Conservation (phyloP, 257 asterid genomes). For the Solanum etuberosum region DNA sequence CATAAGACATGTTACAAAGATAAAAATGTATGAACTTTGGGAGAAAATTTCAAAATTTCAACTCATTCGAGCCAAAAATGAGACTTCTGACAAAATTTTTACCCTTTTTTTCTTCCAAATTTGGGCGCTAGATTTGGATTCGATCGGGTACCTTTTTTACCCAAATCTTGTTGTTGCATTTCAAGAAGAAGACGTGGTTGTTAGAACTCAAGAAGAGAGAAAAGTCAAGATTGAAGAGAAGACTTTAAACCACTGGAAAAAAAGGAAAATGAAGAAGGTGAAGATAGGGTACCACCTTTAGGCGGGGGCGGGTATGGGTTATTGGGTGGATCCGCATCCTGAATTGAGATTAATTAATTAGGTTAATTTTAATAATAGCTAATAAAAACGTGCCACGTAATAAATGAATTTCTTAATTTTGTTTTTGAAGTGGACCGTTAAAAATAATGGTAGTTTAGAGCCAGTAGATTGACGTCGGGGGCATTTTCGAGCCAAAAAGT, state of each 20-base stretch:
- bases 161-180: not conserved
- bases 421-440: not conserved
- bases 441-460: not conserved
- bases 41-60: not conserved
- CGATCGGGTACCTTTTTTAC: not conserved
- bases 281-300: not conserved
- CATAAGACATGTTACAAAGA: not conserved
- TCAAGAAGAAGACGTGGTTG: not conserved
- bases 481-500: not conserved
- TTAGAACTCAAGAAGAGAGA: not conserved
- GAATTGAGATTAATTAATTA: too few species aligned
- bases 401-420: not conserved
- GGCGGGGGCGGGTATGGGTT: not conserved
- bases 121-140: not conserved
- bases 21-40: not conserved
- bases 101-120: not conserved
- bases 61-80: not conserved
- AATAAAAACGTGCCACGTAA: not conserved
- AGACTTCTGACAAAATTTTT: not conserved
- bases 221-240: not conserved
- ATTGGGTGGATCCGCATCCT: not conserved
- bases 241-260: not conserved
- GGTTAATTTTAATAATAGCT: too few species aligned
- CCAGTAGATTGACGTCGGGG: not conserved
- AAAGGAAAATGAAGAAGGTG: not conserved